Conservation (phyloP, 192 early-diverging fungal species). For the Phlyctochytrium planicorne region DNA sequence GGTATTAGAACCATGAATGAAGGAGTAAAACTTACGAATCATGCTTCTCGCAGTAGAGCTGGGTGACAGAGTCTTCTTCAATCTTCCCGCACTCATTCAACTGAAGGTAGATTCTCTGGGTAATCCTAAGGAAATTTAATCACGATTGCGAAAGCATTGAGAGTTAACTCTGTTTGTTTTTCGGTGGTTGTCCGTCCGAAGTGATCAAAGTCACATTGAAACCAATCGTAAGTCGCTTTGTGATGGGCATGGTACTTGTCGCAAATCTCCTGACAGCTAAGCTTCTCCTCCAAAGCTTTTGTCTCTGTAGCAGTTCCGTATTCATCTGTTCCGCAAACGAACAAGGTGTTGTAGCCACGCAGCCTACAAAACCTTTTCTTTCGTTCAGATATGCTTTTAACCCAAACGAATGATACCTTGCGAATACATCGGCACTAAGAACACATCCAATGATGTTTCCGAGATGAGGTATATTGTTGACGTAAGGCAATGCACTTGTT, state of each 20-base stretch:
- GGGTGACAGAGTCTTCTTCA: constrained; percentile 73
- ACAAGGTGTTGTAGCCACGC: constrained; percentile 87
- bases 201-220: constrained; percentile 88
- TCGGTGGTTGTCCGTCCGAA: constrained; percentile 93
- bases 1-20: constrained; percentile 2
- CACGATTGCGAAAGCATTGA: background rate
- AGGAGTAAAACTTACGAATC: constrained; percentile 37
- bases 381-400: background rate
- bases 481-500: constrained; percentile 95
- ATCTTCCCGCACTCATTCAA: constrained; percentile 70
- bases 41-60: constrained; percentile 90
- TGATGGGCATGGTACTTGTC: constrained; percentile 95
- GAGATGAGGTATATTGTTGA: constrained; percentile 98
- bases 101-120: constrained; percentile 85
- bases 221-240: constrained; percentile 90
- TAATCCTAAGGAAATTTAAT: constrained; percentile 48
- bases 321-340: constrained; percentile 97
- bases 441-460: constrained; percentile 99
- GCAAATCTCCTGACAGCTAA: constrained; percentile 88
- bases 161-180: constrained; percentile 72
- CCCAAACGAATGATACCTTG: constrained; percentile 50
- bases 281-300: constrained; percentile 90
- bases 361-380: constrained; percentile 74
- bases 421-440: constrained; percentile 94
- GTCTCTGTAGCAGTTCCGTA: constrained; percentile 99